Base-by-base conservation (phyloP, 2,329 filamentous ascomycete genomes). In the Camillea tinctor region DNA sequence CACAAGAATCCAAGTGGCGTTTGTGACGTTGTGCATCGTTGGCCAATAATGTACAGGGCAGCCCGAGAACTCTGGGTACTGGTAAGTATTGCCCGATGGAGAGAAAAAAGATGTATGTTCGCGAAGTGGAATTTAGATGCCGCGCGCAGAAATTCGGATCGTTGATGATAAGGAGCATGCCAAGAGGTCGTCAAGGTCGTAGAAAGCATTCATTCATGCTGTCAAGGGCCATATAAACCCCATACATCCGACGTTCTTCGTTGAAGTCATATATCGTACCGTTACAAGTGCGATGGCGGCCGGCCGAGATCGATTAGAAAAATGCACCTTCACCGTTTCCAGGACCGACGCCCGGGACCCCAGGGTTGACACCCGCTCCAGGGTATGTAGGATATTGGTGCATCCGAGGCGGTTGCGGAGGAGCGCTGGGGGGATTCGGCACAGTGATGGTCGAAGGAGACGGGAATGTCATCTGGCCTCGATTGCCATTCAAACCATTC, bases 401-500 rank as follows among this genome's bases (percentile, higher is more conserved):
- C 60, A 71, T 54, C 26, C 70, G 70, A n/a, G 70, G 69, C 3
- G 68, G 70, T 50, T 73, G 71, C n/a, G 69, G 69, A 44, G 71
- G 68, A 4, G 66, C 57, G 50, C 58, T 68, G 13, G 52, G 52
- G 9, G 64, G 56, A 21, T 60, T 64, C 7, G 76, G 63, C 17
- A 74, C 71, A 7, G 73, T 70, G 57, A 80, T 62, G 58, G 62
- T 66, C 23, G 66, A 63, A 58, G 68, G 73, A 22, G 69, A 67
- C 15, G 74, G 71, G 60, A 79, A 81, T 7, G 66, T 56, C 52
- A 74, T 66, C 59, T 75, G 71, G 56, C 68, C 71, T 26, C 77
- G 76, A 13, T 56, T 56, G 13, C 64, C 68, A 55, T 72, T 74
- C 26, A 75, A 59, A 48, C 72, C 72, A 55, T 73, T 76, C 54